Percentiles rank a stretch among this genome's conserved stretches.
These are phyloP conservation scores for Lathyrus tuberosus DNA, from an alignment of 306 rosid genomes.

Conservation along the genomic window DNA sequence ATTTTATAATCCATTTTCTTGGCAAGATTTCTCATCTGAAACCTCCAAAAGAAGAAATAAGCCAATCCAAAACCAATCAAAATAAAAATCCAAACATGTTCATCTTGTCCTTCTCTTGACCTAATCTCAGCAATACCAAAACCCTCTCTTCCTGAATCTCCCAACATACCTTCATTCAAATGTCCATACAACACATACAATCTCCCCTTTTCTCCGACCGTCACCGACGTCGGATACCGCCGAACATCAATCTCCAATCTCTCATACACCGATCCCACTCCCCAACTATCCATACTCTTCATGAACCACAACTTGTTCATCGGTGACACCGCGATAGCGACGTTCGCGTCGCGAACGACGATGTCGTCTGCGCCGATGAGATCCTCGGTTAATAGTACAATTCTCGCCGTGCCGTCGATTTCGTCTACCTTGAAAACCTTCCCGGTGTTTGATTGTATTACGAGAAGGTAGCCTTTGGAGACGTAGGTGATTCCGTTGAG, in stretches of 20 bases:
- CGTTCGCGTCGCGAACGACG: constrained; percentile 55
- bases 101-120: constrained; percentile 61
- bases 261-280: constrained; percentile 62
- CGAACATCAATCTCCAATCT: constrained; percentile 46
- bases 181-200: constrained; percentile 78
- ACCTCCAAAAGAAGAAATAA: constrained; percentile 84
- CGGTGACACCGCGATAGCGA: constrained; percentile 58
- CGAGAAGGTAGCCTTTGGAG: constrained; percentile 78
- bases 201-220: constrained; percentile 55
- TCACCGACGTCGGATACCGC: constrained; percentile 64
- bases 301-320: constrained; percentile 56
- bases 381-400: constrained; percentile 55
- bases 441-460: constrained; percentile 76
- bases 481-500: constrained; percentile 75
- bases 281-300: constrained; percentile 80
- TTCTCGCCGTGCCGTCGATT: constrained; percentile 60
- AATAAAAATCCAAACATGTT: constrained; percentile 62
- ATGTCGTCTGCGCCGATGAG: constrained; percentile 61
- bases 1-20: constrained; percentile 60
- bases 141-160: constrained; percentile 47
- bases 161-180: constrained; percentile 52
- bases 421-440: constrained; percentile 77
- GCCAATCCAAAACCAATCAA: constrained; percentile 70
- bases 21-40: constrained; percentile 76
- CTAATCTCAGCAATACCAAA: constrained; percentile 70